phyloP scores from a whole-genome alignment of 2,329 filamentous ascomycete genomes.

The Ceratocystiopsis brevicomis region DNA sequence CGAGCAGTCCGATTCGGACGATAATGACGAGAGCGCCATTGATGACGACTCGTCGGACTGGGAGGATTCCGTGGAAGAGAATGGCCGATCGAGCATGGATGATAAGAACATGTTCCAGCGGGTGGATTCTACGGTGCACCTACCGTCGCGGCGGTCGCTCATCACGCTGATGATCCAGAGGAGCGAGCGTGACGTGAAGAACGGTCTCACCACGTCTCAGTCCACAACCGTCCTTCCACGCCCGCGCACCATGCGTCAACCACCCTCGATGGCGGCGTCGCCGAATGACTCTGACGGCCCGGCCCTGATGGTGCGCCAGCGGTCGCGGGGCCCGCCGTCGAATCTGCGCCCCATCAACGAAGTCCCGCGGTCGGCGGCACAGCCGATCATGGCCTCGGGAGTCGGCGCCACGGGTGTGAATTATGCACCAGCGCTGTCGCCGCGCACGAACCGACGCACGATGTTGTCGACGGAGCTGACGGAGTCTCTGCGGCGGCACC shows the following conservation, averaged over 20 bases:
- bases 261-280: conserved; percentile 26
- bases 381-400: conserved; percentile 61
- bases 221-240: conserved; percentile 50
- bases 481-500: conserved; percentile 74
- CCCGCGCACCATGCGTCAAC: conserved; percentile 30
- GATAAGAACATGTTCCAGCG: conserved; percentile 71
- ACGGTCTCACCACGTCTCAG: conserved; percentile 50
- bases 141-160: conserved; percentile 71
- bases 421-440: conserved; percentile 64
- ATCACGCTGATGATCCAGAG: conserved; percentile 77
- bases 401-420: conserved; percentile 42
- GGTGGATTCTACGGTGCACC: conserved; percentile 70
- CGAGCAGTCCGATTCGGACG: conserved; percentile 43
- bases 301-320: conserved; percentile 34
- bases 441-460: conserved; percentile 76
- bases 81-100: conserved; percentile 64
- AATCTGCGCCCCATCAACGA: conserved; percentile 37
- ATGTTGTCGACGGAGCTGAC: conserved; percentile 94
- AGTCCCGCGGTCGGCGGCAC: conserved; percentile 45
- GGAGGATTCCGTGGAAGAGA: conserved; percentile 53
- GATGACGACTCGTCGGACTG: conserved; percentile 56
- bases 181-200: conserved; percentile 48
- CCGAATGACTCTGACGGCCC: conserved; percentile 43
- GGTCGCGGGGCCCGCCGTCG: conserved; percentile 29
- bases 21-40: conserved; percentile 64